Evolutionary conservation across 2,329 filamentous ascomycete genomes (phyloP), one percentile per base, ranked within the genome.

Genomic region (Fusarium udum): DNA sequence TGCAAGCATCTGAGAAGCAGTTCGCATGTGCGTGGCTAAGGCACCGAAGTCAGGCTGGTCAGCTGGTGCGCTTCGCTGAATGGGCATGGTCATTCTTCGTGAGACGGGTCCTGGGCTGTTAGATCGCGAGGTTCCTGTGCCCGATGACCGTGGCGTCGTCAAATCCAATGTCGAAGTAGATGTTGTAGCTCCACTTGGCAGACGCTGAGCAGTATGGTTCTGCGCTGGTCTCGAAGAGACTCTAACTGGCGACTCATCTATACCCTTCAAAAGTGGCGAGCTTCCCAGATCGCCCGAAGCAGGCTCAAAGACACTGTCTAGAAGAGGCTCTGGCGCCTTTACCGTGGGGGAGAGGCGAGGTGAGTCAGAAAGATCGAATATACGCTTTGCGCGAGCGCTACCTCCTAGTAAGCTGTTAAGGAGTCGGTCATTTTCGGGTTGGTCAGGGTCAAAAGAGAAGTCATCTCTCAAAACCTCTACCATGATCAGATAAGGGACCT

Each of bases 291-390:
- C 93, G 42, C 93, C 93, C 40, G 89, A 93, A 0, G 89, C 88
- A n/a, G 93, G 93, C 82, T 96, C 93, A 78, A 96, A 94, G 28
- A 95, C 93, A 78, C 93, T 95, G 77, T 95, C 93, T 4, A 87
- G 80, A 15, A 83, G 79, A 5, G 84, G 81, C 45, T 89, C 87
- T 1, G 84, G 77, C 12, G 80, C 78, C 40, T 82, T 83, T 16
- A 85, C 82, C 3, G 78, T 80, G 73, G 77, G 82, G 69, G 78
- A 84, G 79, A 83, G 84, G 77, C 81, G 88, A 67, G 92, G 90
- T 4, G 91, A 87, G 74, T 95, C 93, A 16, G 76, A 90, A 45
- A 93, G 82, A 75, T 93, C 91, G 74, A 93, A 93, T 59, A 92
- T 87, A 34, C 91, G 86, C 75, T 87, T 90, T 58, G 88, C 85